phyloP scores from a whole-genome alignment of 208 protist genomes.

The Trypanosoma melophagium region DNA sequence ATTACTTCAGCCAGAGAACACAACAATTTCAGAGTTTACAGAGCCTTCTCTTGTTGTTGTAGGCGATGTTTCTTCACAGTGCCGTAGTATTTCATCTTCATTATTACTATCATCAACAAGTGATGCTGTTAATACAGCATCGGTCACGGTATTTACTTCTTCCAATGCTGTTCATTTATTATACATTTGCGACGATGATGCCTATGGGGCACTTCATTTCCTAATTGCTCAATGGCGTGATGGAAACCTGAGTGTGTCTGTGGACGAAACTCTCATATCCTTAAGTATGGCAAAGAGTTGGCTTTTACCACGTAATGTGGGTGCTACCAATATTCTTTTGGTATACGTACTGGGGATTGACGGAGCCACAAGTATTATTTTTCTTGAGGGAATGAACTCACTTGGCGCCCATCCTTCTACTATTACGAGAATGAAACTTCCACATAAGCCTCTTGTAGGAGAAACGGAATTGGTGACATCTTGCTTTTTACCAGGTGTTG shows the following conservation, averaged over 20 bases:
- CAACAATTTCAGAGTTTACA: constrained; percentile 1
- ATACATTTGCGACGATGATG: constrained; percentile 15
- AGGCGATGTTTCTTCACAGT: constrained; percentile 8
- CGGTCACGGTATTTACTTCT: constrained; percentile 4
- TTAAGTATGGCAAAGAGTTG: constrained; percentile 22
- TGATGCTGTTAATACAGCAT: neutral
- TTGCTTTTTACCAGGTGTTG: constrained; percentile 20
- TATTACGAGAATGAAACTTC: constrained; percentile 19
- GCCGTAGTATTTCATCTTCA: neutral
- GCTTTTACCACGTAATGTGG: constrained; percentile 12
- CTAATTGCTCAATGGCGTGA: constrained; percentile 13
- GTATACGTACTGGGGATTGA: constrained; percentile 18
- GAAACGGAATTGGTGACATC: constrained; percentile 19
- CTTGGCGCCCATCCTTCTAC: neutral
- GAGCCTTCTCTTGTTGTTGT: constrained; percentile 19
- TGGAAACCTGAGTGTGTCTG: constrained; percentile 2
- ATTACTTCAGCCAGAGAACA: constrained; percentile 6
- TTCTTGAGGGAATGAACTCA: constrained; percentile 7
- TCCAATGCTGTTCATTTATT: constrained; percentile 7
- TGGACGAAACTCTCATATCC: constrained; percentile 22
- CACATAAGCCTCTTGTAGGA: neutral
- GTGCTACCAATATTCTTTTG: constrained; percentile 1
- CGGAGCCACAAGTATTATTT: constrained; percentile 12
- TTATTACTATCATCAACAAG: neutral
- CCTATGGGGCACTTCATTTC: constrained; percentile 16